Evolutionary conservation across 208 protist species (phyloP), one percentile per base, ranked within the genome.

Genomic region (Tritrichomonas musculus): DNA sequence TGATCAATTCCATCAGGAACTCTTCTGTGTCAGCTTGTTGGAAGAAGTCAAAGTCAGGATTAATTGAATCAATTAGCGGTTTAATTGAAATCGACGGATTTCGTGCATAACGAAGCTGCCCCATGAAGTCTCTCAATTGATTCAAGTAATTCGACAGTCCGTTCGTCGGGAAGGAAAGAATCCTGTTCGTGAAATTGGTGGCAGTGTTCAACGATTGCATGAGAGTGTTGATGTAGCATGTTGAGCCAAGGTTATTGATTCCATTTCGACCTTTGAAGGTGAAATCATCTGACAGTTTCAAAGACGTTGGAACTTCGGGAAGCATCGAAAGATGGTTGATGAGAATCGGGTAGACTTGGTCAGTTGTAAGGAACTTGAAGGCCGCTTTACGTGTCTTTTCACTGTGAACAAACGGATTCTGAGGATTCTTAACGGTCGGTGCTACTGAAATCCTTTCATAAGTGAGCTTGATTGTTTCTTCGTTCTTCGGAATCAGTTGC

Each of bases 401-500:
- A 60, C 41, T 88, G 39, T 88, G 47, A 57, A 88, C 47, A 57
- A 88, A 88, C 20, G 77, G 77, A 88, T 44, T 47, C n/a, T 88
- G 44, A 17, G 47, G 30, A 20, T 53, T 60, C 14, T 1, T 33
- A n/a, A 44, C 44, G 0, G 77, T 88, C 39, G 77, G 77, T 13
- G 77, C n/a, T 30, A 49, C 9, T 20, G 47, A 53, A 17, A 88
- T 11, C 39, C 77, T 0, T 39, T 88, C 41, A 36, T 53, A 53
- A 44, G 77, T 88, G 0, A 88, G 22, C 30, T 88, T 30, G 27
- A 88, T 17, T 8, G 47, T 53, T 88, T 88, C 47, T 41, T 53
- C 77, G 25, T 44, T 88, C 30, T 57, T 88, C 39, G 77, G 77
- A 2, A 88, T 27, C 41, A 53, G 25, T 20, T 88, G 53, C 20